These are phyloP conservation scores for Aspergillus bertholletiae DNA, from an alignment of 495 filamentous ascomycete genomes.

Conservation along the genomic window DNA sequence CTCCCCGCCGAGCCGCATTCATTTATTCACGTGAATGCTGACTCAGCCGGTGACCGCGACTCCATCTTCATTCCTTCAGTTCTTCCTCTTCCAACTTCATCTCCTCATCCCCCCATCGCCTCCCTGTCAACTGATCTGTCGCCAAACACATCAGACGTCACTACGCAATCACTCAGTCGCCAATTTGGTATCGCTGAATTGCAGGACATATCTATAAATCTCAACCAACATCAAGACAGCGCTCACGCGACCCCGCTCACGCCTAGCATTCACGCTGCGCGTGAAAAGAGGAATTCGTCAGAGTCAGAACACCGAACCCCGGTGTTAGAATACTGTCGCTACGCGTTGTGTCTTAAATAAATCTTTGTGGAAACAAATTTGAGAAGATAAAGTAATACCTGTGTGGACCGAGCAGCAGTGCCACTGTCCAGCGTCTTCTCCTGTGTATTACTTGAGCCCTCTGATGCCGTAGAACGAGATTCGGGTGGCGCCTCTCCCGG, in stretches of 20 bases:
- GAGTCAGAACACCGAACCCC: slow-evolving; percentile 1
- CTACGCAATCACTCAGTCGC: not conserved
- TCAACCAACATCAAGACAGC: slow-evolving; percentile 2
- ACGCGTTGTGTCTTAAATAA: slow-evolving; percentile 16
- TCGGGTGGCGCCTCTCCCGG: slow-evolving; percentile 25
- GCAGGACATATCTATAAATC: not conserved
- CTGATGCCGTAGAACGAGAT: slow-evolving; percentile 43
- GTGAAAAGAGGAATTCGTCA: slow-evolving; percentile 9
- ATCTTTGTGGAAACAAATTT: slow-evolving; percentile 14
- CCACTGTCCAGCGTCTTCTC: slow-evolving; percentile 30
- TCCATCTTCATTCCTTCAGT: slow-evolving; percentile 14
- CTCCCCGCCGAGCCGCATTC: slow-evolving; percentile 15
- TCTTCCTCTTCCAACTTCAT: slow-evolving; percentile 4
- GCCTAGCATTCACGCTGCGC: slow-evolving; percentile 22
- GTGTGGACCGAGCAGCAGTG: slow-evolving; percentile 27
- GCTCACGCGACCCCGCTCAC: slow-evolving; percentile 36
- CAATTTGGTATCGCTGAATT: not conserved
- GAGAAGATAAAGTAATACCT: slow-evolving; percentile 37
- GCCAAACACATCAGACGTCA: not conserved
- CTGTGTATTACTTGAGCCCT: slow-evolving; percentile 44
- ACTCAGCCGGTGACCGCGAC: slow-evolving; percentile 11
- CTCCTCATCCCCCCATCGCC: slow-evolving; percentile 15
- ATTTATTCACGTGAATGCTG: slow-evolving; percentile 17
- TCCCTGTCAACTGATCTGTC: slow-evolving; percentile 4
- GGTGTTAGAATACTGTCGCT: slow-evolving; percentile 3